Base-by-base conservation (phyloP, 495 filamentous ascomycete genomes). In the Penicilliopsis zonata region DNA sequence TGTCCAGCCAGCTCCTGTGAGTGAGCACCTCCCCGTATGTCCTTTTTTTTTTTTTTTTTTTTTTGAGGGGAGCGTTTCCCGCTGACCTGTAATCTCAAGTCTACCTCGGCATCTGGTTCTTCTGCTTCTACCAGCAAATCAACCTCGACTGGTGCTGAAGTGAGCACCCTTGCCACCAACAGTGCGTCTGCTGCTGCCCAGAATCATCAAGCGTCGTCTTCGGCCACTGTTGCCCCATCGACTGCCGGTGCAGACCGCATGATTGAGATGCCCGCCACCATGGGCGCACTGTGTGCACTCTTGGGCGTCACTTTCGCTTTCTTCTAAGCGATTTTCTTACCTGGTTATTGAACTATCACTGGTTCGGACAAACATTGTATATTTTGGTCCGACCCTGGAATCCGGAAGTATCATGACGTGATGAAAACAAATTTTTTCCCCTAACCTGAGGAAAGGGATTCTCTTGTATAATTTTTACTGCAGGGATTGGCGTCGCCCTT, bases 1-100 rank as follows among this genome's bases (percentile, higher is more conserved):
- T 25, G 40, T 60, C 33, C 43, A 65, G 42, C 59, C 64, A 49
- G 59, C 55, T 44, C 59, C 61, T 49, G 43, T 64, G 52, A 66
- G 65, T 69, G 57, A 68, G 66, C 53, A 50, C 47, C 42, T 51
- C 56, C 44, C 37, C 31, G 30, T 28, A 38, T 28, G 40, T 40
- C 30, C 30, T 21, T 42, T 19, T 13, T 19, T 30, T 19, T 30
- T 35, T 31, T 28, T 40, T 26, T 19, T 22, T 41, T 36, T 29
- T 36, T 33, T 15, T 38, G 33, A 30, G 34, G 41, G 38, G 33
- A 41, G 23, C 33, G 34, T 9, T 10, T 24, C 26, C 10, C 22
- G 33, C 24, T 13, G 19, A 9, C 25, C 30, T 34, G 7, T 30
- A 13, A 13, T 40, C 55, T 30, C 61, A 63, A 18, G 36, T 71